Conservation (phyloP, 768 basidiomycete genomes). For the Postia placenta region DNA sequence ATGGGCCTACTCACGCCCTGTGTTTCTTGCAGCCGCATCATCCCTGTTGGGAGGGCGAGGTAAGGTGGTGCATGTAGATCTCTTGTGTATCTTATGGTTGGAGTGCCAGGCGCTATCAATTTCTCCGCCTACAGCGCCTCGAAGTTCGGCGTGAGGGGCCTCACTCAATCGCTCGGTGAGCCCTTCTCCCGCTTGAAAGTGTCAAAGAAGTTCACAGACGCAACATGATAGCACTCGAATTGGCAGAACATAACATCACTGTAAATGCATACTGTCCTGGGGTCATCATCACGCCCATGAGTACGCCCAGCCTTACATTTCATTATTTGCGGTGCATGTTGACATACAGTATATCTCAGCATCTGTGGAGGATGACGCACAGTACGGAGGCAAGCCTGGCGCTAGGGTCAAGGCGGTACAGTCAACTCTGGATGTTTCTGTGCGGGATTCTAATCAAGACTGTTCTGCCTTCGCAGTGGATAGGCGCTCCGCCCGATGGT, state of each 20-base stretch:
- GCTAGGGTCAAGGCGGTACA: not conserved
- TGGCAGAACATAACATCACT: conserved; percentile 15
- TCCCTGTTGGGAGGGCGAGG: conserved; percentile 14
- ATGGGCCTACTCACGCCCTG: not conserved
- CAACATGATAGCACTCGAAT: conserved; percentile 21
- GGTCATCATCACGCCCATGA: conserved; percentile 10
- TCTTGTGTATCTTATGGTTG: not conserved
- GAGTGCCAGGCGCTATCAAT: not conserved
- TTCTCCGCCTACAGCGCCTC: conserved; percentile 5
- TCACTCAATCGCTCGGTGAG: conserved; percentile 15
- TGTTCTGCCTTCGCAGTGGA: not conserved
- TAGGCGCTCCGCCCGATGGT: not conserved
- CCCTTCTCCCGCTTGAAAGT: no score
- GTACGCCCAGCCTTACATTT: no score
- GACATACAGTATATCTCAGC: no score
- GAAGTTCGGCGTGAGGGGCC: conserved; percentile 17
- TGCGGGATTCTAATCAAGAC: no score
- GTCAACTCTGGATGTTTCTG: not conserved
- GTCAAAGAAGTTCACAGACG: no score
- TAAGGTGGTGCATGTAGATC: conserved; percentile 1
- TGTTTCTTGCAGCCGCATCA: conserved; percentile 10
- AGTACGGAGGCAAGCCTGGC: not conserved
- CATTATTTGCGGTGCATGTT: no score
- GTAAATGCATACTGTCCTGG: conserved; percentile 19
- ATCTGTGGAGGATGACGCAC: no score